Evolutionary conservation across 495 filamentous ascomycete species (phyloP), one percentile per base, ranked within the genome.

Genomic region (Podospora anserina): DNA sequence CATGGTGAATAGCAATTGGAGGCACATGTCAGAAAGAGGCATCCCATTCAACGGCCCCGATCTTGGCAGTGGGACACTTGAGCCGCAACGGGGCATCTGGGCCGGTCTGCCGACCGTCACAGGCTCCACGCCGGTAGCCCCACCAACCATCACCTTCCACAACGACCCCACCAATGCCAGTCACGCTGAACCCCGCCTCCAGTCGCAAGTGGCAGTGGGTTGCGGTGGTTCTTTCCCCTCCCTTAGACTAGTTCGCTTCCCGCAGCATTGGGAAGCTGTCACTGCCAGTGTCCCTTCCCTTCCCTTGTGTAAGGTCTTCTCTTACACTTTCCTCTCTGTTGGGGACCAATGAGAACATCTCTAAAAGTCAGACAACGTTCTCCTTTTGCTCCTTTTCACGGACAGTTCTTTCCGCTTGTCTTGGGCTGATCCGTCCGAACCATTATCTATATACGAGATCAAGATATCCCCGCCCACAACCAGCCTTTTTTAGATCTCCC

Each of bases 1-100:
- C 23, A 23, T 23, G 23, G 23, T 23, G 23, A 23, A 23, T 2
- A 23, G 23, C 23, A 23, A 23, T 23, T 23, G 13, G 15, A 49
- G 13, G 39, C 39, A 49, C 39, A 49, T 49, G 39, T 18, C 39
- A 49, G 39, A 49, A 49, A 49, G 39, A 13, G 39, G 9, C 5
- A 6, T 49, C 9, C 30, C 30, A 32, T 32, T 32, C 39, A 49
- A 49, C 39, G 39, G 39, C 9, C 39, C 39, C 39, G 13, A 49
- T 11, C 39, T 49, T 49, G 39, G 39, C 39, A 49, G 13, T 18
- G 39, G 15, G 39, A 18, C 39, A 56, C 30, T 60, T 66, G 66
- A 68, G 66, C 66, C 66, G 59, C 66, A 68, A 68, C 66, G 44
- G 66, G 58, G 20, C 34, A 23, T 63, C 60, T 68, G 66, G 39